These are phyloP conservation scores for Stemphylium lycopersici DNA, from an alignment of 2,329 filamentous ascomycete species.

Conservation along the genomic window DNA sequence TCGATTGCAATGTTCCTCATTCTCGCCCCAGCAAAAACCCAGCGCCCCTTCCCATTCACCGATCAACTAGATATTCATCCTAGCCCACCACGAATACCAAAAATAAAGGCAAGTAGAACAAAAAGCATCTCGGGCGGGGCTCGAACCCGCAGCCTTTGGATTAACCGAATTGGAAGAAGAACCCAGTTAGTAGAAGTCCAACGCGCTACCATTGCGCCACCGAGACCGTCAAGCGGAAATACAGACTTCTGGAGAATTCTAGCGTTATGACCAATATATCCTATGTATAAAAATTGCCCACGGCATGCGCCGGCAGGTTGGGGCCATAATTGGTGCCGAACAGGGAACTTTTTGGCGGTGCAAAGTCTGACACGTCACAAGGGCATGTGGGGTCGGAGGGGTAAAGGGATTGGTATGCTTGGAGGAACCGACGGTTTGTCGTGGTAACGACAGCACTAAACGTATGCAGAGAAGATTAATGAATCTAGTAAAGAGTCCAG, in stretches of 20 bases:
- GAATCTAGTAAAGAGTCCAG: too few species aligned
- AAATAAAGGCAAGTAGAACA: conserved; percentile 10
- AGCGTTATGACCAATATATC: too few species aligned
- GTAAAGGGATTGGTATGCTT: not conserved
- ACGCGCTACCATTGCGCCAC: conserved; percentile 45
- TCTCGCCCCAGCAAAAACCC: not conserved
- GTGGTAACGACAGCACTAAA: too few species aligned
- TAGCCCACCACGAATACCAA: not conserved
- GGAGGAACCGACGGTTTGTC: too few species aligned
- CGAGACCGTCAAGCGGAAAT: conserved; percentile 32
- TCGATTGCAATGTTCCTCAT: not conserved
- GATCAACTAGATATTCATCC: too few species aligned
- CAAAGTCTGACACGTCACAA: too few species aligned
- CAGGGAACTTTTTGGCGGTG: too few species aligned
- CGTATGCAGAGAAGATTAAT: too few species aligned
- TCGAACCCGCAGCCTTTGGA: conserved; percentile 45
- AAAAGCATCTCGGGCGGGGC: conserved; percentile 42
- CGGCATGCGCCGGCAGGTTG: too few species aligned
- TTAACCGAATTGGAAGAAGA: conserved; percentile 14
- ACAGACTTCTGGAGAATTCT: conserved; percentile 26
- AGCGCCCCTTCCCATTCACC: not conserved
- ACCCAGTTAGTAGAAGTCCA: conserved; percentile 36
- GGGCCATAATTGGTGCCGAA: too few species aligned
- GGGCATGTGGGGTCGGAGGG: not conserved
- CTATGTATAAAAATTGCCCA: too few species aligned